phyloP scores from a whole-genome alignment of 805 yeast genomes.

The Myxozyma neotropica region DNA sequence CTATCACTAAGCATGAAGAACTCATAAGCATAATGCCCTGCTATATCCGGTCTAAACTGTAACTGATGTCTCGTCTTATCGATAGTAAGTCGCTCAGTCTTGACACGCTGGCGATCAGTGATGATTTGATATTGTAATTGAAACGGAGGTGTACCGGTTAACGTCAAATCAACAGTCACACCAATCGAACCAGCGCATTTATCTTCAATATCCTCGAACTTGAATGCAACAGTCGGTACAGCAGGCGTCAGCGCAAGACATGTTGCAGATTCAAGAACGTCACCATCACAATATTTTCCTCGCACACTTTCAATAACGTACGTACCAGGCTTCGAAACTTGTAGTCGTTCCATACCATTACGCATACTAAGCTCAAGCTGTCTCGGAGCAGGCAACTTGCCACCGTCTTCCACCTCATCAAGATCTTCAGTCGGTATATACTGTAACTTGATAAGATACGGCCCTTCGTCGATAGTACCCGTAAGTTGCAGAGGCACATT shows the following conservation, averaged over 20 bases:
- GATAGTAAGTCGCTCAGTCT: constrained; percentile 40
- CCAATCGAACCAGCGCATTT: constrained; percentile 94
- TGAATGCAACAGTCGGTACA: constrained; percentile 52
- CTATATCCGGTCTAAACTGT: constrained; percentile 72
- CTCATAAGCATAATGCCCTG: constrained; percentile 78
- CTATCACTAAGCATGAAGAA: constrained; percentile 68
- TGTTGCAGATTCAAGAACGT: constrained; percentile 56
- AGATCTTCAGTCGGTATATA: constrained; percentile 15
- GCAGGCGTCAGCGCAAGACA: constrained; percentile 62
- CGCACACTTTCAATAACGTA: constrained; percentile 58
- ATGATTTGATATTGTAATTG: constrained; percentile 60
- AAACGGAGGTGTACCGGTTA: constrained; percentile 83
- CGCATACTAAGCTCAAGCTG: constrained; percentile 15
- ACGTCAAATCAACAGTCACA: constrained; percentile 65
- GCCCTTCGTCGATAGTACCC: constrained; percentile 48
- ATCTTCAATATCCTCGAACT: constrained; percentile 65
- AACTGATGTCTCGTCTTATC: constrained; percentile 54
- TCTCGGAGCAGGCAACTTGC: neutral
- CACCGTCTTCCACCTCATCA: neutral
- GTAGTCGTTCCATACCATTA: constrained; percentile 36
- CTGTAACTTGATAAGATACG: constrained; percentile 47
- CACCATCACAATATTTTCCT: constrained; percentile 70
- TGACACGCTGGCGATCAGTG: constrained; percentile 42
- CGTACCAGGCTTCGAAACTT: constrained; percentile 62
- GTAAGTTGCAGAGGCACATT: constrained; percentile 34